These are phyloP conservation scores for Entomortierella chlamydospora DNA, from an alignment of 192 early-diverging fungal species.

Conservation along the genomic window DNA sequence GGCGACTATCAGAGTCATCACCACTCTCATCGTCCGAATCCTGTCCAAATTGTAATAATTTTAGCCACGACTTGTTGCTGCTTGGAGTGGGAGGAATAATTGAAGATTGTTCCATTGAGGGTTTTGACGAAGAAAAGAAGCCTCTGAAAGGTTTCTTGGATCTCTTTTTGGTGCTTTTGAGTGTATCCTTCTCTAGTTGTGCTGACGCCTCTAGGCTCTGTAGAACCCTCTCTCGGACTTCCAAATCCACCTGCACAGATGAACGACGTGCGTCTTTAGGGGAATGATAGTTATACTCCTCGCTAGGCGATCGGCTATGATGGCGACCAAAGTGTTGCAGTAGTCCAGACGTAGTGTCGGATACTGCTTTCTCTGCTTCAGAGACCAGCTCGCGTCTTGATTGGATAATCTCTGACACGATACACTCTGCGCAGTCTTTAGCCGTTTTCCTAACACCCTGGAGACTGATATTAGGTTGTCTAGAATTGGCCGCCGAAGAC, in stretches of 20 bases:
- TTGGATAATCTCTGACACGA: slow-evolving; percentile 47
- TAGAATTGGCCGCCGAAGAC: slow-evolving; percentile 1
- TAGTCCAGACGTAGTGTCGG: neutral
- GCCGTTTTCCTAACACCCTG: slow-evolving; percentile 13
- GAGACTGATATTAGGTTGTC: slow-evolving; percentile 18
- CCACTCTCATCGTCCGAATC: slow-evolving; percentile 28
- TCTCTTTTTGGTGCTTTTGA: neutral
- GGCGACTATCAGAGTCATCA: neutral
- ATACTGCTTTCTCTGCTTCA: slow-evolving; percentile 12
- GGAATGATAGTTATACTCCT: slow-evolving; percentile 45
- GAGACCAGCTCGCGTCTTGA: slow-evolving; percentile 36
- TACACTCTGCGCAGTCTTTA: slow-evolving; percentile 40
- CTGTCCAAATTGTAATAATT: slow-evolving; percentile 37
- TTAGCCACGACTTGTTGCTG: slow-evolving; percentile 35
- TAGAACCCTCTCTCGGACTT: slow-evolving; percentile 33
- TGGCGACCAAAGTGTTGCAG: neutral
- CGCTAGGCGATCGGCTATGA: slow-evolving; percentile 30
- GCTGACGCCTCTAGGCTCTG: slow-evolving; percentile 30
- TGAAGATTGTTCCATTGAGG: neutral
- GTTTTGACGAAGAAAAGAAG: slow-evolving; percentile 23
- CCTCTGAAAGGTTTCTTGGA: slow-evolving; percentile 18
- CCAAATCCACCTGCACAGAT: slow-evolving; percentile 31
- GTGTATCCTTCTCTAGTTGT: slow-evolving; percentile 8
- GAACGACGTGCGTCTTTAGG: neutral
- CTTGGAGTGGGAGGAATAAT: neutral